Conservation (phyloP, 768 basidiomycete species). For the Pleurotus salmoneostramineus region DNA sequence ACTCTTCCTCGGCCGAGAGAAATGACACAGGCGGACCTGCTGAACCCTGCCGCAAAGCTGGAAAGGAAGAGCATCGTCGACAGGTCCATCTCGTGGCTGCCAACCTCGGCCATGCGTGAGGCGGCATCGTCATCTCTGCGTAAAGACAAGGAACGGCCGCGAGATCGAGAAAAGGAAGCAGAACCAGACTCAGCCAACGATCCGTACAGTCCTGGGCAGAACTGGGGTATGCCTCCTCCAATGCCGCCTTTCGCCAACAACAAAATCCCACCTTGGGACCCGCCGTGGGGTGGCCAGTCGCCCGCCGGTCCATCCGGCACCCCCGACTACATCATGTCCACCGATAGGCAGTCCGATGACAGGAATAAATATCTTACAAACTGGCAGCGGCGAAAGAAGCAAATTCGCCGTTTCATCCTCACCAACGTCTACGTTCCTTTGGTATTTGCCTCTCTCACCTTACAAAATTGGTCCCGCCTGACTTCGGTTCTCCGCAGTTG, state of each 20-base stretch:
- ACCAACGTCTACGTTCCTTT: constrained; percentile 76
- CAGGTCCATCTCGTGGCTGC: constrained; percentile 51
- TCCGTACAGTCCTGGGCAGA: constrained; percentile 6
- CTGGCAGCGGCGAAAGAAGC: constrained; percentile 38
- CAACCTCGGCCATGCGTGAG: constrained; percentile 33
- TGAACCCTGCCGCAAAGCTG: constrained; percentile 25
- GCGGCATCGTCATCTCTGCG: constrained; percentile 25
- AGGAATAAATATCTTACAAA: constrained; percentile 20
- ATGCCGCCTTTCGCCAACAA: constrained; percentile 42
- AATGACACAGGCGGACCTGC: constrained; percentile 15
- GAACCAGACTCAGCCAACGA: constrained; percentile 8
- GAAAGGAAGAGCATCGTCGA: constrained; percentile 30
- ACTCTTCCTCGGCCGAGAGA: constrained; percentile 46
- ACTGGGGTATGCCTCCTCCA: constrained; percentile 25
- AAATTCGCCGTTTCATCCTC: constrained; percentile 63
- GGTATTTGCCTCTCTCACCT: constrained; percentile 35
- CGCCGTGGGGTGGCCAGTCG: constrained; percentile 55
- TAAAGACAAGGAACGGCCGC: constrained; percentile 21
- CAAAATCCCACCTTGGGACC: constrained; percentile 62
- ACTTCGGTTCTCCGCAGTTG: constrained; percentile 40
- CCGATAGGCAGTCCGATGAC: constrained; percentile 21
- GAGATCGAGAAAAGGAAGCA: constrained; percentile 20
- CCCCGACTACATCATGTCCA: constrained; percentile 19
- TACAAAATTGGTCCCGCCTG: background rate
- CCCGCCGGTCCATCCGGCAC: constrained; percentile 16